These are phyloP conservation scores for Annona squamosa DNA, from an alignment of 164 flowering plant genomes.

Conservation along the genomic window DNA sequence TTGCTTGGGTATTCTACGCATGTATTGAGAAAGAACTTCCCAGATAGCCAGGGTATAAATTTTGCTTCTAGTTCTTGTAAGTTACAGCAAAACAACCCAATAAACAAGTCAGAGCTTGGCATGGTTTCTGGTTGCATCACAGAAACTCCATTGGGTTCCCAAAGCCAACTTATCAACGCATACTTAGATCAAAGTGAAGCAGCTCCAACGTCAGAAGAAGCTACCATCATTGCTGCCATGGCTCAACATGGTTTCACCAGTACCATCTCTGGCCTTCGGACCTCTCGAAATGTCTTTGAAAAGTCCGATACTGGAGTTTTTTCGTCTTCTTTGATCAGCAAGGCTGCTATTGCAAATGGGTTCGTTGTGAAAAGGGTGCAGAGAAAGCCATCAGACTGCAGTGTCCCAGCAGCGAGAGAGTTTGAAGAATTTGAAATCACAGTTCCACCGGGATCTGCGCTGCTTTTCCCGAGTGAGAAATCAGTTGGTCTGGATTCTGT, in stretches of 20 bases:
- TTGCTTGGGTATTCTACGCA: background rate
- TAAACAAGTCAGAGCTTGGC: background rate
- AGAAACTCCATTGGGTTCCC: background rate
- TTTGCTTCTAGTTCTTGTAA: background rate
- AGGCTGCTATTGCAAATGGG: slow-evolving; percentile 38
- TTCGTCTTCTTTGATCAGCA: slow-evolving; percentile 21
- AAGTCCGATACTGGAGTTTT: slow-evolving; percentile 32
- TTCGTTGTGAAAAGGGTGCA: slow-evolving; percentile 52
- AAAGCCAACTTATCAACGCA: background rate
- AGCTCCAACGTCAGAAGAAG: slow-evolving; percentile 8
- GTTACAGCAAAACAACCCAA: background rate
- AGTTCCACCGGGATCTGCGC: slow-evolving; percentile 63
- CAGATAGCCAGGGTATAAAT: background rate
- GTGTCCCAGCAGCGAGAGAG: slow-evolving; percentile 27
- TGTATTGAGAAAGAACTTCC: background rate
- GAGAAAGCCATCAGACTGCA: slow-evolving; percentile 16
- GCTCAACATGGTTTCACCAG: slow-evolving; percentile 32
- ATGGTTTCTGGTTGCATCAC: background rate
- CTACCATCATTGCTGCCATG: slow-evolving; percentile 26
- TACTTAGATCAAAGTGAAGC: slow-evolving; percentile 1
- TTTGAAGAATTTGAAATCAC: slow-evolving; percentile 46
- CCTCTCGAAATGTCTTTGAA: slow-evolving; percentile 2
- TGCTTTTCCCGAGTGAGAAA: slow-evolving; percentile 56
- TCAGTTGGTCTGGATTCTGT: slow-evolving; percentile 34
- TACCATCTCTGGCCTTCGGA: slow-evolving; percentile 25